These are phyloP conservation scores for Reutealis trisperma DNA, from an alignment of 345 rosid species.

Conservation along the genomic window DNA sequence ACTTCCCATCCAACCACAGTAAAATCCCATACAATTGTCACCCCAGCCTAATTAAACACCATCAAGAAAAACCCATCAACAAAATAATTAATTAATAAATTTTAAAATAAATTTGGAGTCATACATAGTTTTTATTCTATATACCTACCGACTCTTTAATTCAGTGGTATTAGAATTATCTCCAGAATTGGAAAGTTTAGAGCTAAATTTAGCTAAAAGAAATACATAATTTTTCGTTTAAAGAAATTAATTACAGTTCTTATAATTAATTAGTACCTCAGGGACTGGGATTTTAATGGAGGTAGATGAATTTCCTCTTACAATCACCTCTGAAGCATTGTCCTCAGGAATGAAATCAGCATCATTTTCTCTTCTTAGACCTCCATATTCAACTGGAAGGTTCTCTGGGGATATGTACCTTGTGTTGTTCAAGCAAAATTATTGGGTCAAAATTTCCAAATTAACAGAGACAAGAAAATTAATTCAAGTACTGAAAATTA, in stretches of 20 bases:
- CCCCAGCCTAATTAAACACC: conserved; percentile 38
- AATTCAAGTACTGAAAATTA: too few relatives aligned
- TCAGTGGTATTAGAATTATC: too few relatives aligned
- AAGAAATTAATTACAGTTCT: too few relatives aligned
- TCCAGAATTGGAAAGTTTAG: too few relatives aligned
- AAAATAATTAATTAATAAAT: too few relatives aligned
- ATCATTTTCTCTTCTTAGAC: conserved; percentile 50
- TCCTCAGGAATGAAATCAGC: conserved; percentile 42
- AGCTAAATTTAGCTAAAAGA: too few relatives aligned
- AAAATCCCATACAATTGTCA: conserved; percentile 51
- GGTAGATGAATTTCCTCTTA: conserved; percentile 28
- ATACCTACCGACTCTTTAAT: too few relatives aligned
- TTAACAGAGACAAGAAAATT: neutral
- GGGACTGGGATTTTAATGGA: conserved; percentile 43
- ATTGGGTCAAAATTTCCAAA: neutral
- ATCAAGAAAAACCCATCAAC: neutral
- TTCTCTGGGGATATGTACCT: conserved; percentile 55
- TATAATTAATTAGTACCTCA: conserved; percentile 32
- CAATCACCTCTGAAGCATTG: conserved; percentile 34
- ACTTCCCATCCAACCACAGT: conserved; percentile 59
- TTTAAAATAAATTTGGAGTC: too few relatives aligned
- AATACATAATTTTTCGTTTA: too few relatives aligned
- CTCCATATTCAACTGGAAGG: conserved; percentile 59
- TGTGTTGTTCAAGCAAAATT: neutral
- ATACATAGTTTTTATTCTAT: too few relatives aligned